These are phyloP conservation scores for Yamadazyma taylorii DNA, from an alignment of 1,139 yeast species.

Conservation along the genomic window DNA sequence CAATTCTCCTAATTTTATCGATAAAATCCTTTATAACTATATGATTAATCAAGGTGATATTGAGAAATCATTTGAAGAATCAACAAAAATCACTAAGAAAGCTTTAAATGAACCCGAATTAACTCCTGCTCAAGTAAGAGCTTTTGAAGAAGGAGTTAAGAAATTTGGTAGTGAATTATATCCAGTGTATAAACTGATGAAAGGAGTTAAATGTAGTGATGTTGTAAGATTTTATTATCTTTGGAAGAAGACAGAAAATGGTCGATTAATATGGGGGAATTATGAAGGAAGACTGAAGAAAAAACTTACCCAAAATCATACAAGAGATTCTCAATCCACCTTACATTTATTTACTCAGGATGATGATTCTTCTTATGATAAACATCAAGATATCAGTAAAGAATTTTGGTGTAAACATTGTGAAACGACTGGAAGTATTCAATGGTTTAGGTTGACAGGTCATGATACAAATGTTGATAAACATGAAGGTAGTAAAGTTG, in stretches of 20 bases:
- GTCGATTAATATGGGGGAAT: slow-evolving; percentile 80
- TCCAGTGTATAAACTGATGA: slow-evolving; percentile 69
- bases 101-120: slow-evolving; percentile 76
- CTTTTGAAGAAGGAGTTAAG: slow-evolving; percentile 76
- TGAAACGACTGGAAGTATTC: slow-evolving; percentile 48
- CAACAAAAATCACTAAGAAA: slow-evolving; percentile 51
- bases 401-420: slow-evolving; percentile 67
- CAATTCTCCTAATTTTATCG: slow-evolving; percentile 76
- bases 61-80: slow-evolving; percentile 41
- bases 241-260: slow-evolving; percentile 86
- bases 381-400: slow-evolving; percentile 44
- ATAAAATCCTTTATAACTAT: slow-evolving; percentile 59
- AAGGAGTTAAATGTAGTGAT: slow-evolving; percentile 70
- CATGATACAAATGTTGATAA: slow-evolving; percentile 36
- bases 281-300: slow-evolving; percentile 70
- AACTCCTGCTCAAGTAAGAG: slow-evolving; percentile 55
- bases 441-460: slow-evolving; percentile 78
- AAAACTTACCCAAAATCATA: slow-evolving; percentile 33
- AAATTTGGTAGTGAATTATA: slow-evolving; percentile 78
- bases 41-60: slow-evolving; percentile 53
- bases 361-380: slow-evolving; percentile 71
- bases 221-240: slow-evolving; percentile 82
- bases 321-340: slow-evolving; percentile 23
- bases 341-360: slow-evolving; percentile 52
- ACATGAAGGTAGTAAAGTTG: slow-evolving; percentile 20